Evolutionary conservation across 2,329 filamentous ascomycete species (phyloP), one percentile per base, ranked within the genome.

Genomic region (Clonostachys sp.): DNA sequence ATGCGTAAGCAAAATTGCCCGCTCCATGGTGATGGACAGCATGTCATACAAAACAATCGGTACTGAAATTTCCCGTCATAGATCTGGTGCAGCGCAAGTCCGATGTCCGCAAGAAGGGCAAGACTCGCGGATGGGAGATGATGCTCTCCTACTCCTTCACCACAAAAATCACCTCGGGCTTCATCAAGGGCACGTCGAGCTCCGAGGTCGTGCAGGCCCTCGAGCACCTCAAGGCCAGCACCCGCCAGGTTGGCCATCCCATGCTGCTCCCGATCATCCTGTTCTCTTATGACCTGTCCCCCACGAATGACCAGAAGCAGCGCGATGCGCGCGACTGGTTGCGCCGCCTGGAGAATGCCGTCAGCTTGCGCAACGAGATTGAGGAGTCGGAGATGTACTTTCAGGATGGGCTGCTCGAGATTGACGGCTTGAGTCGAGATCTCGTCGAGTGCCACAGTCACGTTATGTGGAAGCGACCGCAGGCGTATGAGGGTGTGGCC

Each of bases 51-150:
- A 30, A 4, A 6, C n/a, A 30, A 30, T 30, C 8, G 3, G 8
- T 30, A 10, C 24, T 30, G 24, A 30, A 30, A 10, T 30, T 6
- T 18, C 24, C 24, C 16, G 4, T 16, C 13, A 41, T 20, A 79
- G 75, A 84, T 56, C 78, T 84, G 54, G 73, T 84, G 50, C 81
- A 80, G 57, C 77, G 81, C 54, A 84, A 84, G 62, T 82, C 78
- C n/a, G 81, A 84, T 56, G 81, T 84, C 34, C 77, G 78, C 45
- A 84, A 84, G 59, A 83, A 80, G 64, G 80, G 79, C 51, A 73
- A 71, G 57, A 84, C 81, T 14, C 75, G 81, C 47, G 81, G 81
- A 41, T 84, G 80, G 79, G 81, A 84, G 63, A 69, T 83, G 47
- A 81, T 81, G 69, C 72, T 84, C 36, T 81, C 78, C 4, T 71